Evolutionary conservation across 2,329 filamentous ascomycete species (phyloP), one percentile per base, ranked within the genome.

Genomic region (Ascochyta rabiei): DNA sequence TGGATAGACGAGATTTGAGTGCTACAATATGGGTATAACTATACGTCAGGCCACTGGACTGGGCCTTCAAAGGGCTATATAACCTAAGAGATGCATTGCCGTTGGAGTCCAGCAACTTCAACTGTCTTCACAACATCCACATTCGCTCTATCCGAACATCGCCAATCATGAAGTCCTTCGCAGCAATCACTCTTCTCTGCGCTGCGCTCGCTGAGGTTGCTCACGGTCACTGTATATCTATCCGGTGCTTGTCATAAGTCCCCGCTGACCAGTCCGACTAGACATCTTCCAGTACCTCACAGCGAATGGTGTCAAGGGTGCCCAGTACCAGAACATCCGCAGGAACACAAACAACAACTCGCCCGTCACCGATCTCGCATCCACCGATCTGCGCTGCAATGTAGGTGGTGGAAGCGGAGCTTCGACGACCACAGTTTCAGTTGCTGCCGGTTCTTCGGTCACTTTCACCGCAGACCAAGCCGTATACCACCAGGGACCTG

Each of bases 401-500:
- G 70, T 72, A 9, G 68, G 67, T 39, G 73, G 67, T 38, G 62
- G 42, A 46, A 68, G 55, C 12, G 65, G 64, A 28, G 61, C 59
- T 30, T 63, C 56, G 16, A 75, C 73, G 3, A 64, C 64, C 40
- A 73, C 68, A 6, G 72, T 75, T 31, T 61, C 70, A 0, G 73
- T 76, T 1, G 67, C 70, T 49, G 72, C 74, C 30, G 74, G 74
- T 16, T 69, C 66, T 6, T 63, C 57, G 3, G 63, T 76, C 31
- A 67, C 68, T 1, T 75, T 75, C 61, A 73, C 69, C 3, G 68
- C 73, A 6, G 73, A 76, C 41, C 59, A 62, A 16, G 70, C 70
- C 8, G 72, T 76, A 7, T 76, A 76, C 58, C 74, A 76, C 54
- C 73, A 75, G 42, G 73, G 73, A 10, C 72, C 73, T 13, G 66